phyloP scores from a whole-genome alignment of 768 basidiomycete species.

The Agrocybe pediades region DNA sequence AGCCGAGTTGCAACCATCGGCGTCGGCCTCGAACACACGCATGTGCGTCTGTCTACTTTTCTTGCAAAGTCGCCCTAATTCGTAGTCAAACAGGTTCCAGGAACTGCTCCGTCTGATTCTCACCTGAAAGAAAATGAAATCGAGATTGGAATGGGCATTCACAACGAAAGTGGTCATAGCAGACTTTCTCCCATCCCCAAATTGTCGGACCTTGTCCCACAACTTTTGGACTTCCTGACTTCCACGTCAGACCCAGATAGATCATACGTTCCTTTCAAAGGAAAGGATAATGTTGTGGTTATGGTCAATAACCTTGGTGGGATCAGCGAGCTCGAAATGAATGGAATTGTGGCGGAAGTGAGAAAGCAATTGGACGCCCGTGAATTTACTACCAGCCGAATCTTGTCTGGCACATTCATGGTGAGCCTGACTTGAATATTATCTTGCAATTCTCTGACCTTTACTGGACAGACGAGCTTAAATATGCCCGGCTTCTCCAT shows the following conservation, averaged over 20 bases:
- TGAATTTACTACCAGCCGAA: constrained; percentile 58
- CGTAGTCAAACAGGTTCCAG: constrained; percentile 63
- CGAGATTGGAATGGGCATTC: constrained; percentile 90
- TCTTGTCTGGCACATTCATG: constrained; percentile 87
- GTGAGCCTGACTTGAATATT: constrained; percentile 33
- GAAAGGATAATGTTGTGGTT: constrained; percentile 72
- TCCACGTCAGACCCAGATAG: constrained; percentile 77
- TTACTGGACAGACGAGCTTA: constrained; percentile 64
- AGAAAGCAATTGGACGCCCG: constrained; percentile 54
- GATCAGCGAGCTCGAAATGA: constrained; percentile 79
- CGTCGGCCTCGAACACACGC: constrained; percentile 87
- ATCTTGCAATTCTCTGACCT: background rate
- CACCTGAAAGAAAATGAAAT: constrained; percentile 65
- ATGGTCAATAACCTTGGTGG: constrained; percentile 90
- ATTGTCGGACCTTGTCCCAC: constrained; percentile 66
- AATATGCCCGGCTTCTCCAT: constrained; percentile 95
- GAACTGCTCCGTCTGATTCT: constrained; percentile 61
- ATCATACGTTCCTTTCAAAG: constrained; percentile 71
- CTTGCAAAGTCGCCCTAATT: background rate
- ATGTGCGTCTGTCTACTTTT: constrained; percentile 46
- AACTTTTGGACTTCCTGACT: constrained; percentile 69
- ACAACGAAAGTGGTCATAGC: constrained; percentile 82
- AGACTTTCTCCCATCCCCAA: constrained; percentile 73
- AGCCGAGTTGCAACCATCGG: constrained; percentile 79
- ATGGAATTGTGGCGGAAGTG: constrained; percentile 66